Percentiles rank a stretch among this genome's conserved stretches.
phyloP scores from a whole-genome alignment of 345 rosid genomes.

The Limnanthes douglasii region DNA sequence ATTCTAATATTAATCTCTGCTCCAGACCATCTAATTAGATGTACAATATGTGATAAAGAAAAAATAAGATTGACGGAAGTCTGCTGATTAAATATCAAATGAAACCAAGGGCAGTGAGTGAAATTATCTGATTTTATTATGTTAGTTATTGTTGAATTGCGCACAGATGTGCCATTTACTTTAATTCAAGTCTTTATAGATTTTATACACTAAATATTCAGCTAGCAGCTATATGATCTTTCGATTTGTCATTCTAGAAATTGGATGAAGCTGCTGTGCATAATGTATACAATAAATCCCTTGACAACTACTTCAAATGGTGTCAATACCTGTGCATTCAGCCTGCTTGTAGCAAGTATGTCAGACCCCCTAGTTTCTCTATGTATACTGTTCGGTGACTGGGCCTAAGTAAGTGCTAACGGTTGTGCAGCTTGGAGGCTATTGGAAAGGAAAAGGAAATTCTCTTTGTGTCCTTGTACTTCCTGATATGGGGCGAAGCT shows the following conservation, averaged over 20 bases:
- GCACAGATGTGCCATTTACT: too few species aligned
- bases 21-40: too few species aligned
- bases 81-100: too few species aligned
- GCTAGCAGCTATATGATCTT: too few species aligned
- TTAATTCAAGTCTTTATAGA: too few species aligned
- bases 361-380: slow-evolving; percentile 4
- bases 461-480: slow-evolving; percentile 68
- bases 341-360: slow-evolving; percentile 87
- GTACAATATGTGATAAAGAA: too few species aligned
- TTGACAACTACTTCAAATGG: slow-evolving; percentile 88
- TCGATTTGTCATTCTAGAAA: slow-evolving; percentile 22
- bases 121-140: slow-evolving; percentile 4
- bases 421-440: slow-evolving; percentile 56
- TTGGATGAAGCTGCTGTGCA: slow-evolving; percentile 71
- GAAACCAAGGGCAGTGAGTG: too few species aligned
- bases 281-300: slow-evolving; percentile 58
- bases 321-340: slow-evolving; percentile 72
- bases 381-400: slow-evolving; percentile 7
- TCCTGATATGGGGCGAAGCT: slow-evolving; percentile 94
- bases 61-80: too few species aligned
- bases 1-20: too few species aligned
- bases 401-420: not conserved
- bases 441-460: slow-evolving; percentile 70
- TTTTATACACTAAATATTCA: too few species aligned
- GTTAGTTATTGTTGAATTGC: slow-evolving; percentile 1